Base-by-base conservation (phyloP, 2,329 filamentous ascomycete genomes). In the Talaromyces sp. region DNA sequence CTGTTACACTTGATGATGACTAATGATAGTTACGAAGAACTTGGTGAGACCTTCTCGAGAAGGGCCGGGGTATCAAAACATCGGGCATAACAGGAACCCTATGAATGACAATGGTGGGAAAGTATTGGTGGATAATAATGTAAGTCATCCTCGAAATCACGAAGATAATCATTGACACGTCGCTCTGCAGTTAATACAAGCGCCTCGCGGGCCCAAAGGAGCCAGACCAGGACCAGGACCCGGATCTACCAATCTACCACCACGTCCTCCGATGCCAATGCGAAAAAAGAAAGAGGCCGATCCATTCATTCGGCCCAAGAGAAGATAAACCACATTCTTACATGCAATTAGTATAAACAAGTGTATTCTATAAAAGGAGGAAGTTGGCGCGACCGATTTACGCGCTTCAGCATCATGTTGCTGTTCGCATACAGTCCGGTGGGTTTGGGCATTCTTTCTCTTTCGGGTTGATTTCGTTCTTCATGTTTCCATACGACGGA, bases 261-360 rank as follows among this genome's bases (percentile, higher is more conserved):
- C 64, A 31, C 66, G 71, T 49, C 72, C 73, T 39, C 77, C 74
- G 27, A 72, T 73, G 25, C 72, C 71, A 22, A 72, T 75, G 61
- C 76, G 78, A 56, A 77, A 74, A 58, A 80, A 77, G 69, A 79
- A 79, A 67, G 73, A 75, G 25, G 72, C 66, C 22, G 78, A 79
- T 63, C 77, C 77, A 3, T 80, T 80, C 66, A 80, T 80, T 66
- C 73, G 78, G 43, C 78, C 78, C 17, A 80, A 78, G 67, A 71
- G 73, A 63, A 74, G 74, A 66, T 73, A 67, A 68, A 49, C 15
- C 31, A 31, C 47, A 22, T 35, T 35, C 19, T 35, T 31, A 54
- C 31, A 35, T 19, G 17, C 17, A 25, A 31, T 31, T 7, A 37
- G 33, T 22, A 56, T 56, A 39, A 56, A 56, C 10, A 25, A 56